A percentile compares a stretch with the other conserved stretches of the same genome.
phyloP scores from a whole-genome alignment of 768 basidiomycete species.

The Terana coerulea region DNA sequence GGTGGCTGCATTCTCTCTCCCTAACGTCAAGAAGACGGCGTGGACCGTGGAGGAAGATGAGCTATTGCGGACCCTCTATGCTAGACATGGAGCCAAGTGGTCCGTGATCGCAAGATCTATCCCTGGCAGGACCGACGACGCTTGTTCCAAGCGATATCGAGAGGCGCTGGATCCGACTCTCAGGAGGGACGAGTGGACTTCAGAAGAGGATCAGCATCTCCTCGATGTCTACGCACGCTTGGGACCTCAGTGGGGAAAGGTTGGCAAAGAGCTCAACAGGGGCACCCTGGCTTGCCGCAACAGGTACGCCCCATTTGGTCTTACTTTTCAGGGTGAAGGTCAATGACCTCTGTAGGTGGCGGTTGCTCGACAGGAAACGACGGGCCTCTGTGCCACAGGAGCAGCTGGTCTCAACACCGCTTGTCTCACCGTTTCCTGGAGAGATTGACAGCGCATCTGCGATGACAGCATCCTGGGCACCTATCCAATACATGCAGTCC shows the following conservation, averaged over 20 bases:
- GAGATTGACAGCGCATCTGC: too few species aligned
- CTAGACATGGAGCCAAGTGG: constrained; percentile 65
- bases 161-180: constrained; percentile 80
- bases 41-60: constrained; percentile 76
- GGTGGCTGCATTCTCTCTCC: constrained; percentile 85
- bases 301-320: constrained; percentile 52
- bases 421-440: too few species aligned
- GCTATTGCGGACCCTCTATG: constrained; percentile 55
- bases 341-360: constrained; percentile 44
- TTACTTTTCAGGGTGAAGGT: too few species aligned
- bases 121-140: constrained; percentile 80
- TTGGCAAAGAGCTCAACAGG: constrained; percentile 70
- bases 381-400: constrained; percentile 5
- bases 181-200: constrained; percentile 76
- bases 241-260: constrained; percentile 70
- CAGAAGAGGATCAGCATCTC: constrained; percentile 64
- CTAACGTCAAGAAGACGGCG: constrained; percentile 72
- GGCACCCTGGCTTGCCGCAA: constrained; percentile 81
- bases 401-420: too few species aligned
- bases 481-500: not conserved
- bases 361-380: constrained; percentile 61
- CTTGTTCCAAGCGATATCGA: constrained; percentile 85
- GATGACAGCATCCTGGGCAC: constrained; percentile 3
- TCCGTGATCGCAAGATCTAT: constrained; percentile 75
- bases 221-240: constrained; percentile 46